Evolutionary conservation across 2,329 filamentous ascomycete genomes (phyloP).

Genomic region (Aspergillus floridensis): DNA sequence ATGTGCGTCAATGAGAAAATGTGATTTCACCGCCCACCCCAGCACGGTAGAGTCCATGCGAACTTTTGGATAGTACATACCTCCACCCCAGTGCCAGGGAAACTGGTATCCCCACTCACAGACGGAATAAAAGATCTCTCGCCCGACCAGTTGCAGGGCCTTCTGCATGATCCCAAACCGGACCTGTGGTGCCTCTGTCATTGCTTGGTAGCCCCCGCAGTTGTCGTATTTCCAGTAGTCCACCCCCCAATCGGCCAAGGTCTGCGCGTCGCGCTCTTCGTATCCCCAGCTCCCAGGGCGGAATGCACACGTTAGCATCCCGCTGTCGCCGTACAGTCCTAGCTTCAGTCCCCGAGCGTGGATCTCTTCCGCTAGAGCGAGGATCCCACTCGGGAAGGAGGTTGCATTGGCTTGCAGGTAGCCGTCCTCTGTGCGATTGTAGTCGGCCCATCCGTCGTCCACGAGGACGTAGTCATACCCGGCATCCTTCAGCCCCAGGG

Average conservation of each 20-base stretch:
- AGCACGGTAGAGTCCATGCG: neutral
- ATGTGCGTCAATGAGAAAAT: no score
- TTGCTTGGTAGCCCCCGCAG: slow-evolving; percentile 35
- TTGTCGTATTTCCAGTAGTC: slow-evolving; percentile 58
- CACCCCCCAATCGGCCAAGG: slow-evolving; percentile 55
- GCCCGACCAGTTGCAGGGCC: slow-evolving; percentile 42
- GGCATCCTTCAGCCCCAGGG: slow-evolving; percentile 4
- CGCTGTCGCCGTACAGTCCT: slow-evolving; percentile 46
- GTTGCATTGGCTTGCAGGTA: slow-evolving; percentile 35
- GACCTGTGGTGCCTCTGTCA: slow-evolving; percentile 38
- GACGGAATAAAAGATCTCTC: slow-evolving; percentile 48
- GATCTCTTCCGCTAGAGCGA: neutral
- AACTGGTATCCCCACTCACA: slow-evolving; percentile 51
- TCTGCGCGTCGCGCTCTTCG: slow-evolving; percentile 55
- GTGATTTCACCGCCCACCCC: no score
- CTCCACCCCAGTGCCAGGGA: slow-evolving; percentile 47
- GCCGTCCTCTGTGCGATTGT: slow-evolving; percentile 16
- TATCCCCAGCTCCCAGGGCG: slow-evolving; percentile 49
- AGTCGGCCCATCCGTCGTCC: slow-evolving; percentile 41
- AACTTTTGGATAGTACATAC: neutral
- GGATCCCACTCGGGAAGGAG: slow-evolving; percentile 47
- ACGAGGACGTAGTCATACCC: slow-evolving; percentile 38
- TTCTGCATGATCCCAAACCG: slow-evolving; percentile 45
- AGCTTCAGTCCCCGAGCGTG: neutral
- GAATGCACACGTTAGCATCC: slow-evolving; percentile 37